These are phyloP conservation scores for Aspergillus ellipticus DNA, from an alignment of 495 filamentous ascomycete genomes.

Conservation along the genomic window DNA sequence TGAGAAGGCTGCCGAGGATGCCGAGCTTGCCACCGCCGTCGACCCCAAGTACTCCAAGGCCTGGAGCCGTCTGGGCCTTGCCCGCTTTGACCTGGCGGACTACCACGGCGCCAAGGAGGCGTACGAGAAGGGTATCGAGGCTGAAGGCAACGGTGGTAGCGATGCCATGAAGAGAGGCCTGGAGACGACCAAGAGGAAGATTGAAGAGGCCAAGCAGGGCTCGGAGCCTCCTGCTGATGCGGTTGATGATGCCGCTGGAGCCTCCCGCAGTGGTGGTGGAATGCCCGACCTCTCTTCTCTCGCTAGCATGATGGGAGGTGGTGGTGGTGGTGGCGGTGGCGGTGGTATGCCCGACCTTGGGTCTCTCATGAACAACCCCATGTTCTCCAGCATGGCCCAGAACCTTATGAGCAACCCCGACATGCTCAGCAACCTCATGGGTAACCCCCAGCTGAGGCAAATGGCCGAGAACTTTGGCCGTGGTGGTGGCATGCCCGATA, in stretches of 20 bases:
- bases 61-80: slow-evolving; percentile 88
- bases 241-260: slow-evolving; percentile 42
- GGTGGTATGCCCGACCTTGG: slow-evolving; percentile 85
- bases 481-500: slow-evolving; percentile 77
- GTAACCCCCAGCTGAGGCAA: slow-evolving; percentile 79
- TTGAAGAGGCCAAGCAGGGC: slow-evolving; percentile 63
- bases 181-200: slow-evolving; percentile 80
- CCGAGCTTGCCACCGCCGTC: slow-evolving; percentile 76
- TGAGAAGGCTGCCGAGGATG: slow-evolving; percentile 75
- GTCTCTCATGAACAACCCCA: slow-evolving; percentile 91
- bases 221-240: slow-evolving; percentile 49
- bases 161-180: slow-evolving; percentile 85
- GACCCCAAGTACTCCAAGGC: slow-evolving; percentile 96
- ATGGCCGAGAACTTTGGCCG: slow-evolving; percentile 60
- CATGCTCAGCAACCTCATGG: slow-evolving; percentile 85
- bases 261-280: slow-evolving; percentile 54
- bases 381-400: slow-evolving; percentile 95
- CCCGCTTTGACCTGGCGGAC: slow-evolving; percentile 85
- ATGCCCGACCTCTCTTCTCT: slow-evolving; percentile 77
- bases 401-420: slow-evolving; percentile 95
- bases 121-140: slow-evolving; percentile 87
- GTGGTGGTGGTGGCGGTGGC: slow-evolving; percentile 60
- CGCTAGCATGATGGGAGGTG: slow-evolving; percentile 67
- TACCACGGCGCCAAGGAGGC: slow-evolving; percentile 90
- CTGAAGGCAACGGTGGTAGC: slow-evolving; percentile 86